phyloP scores from a whole-genome alignment of 2,329 filamentous ascomycete genomes.

The Hymenoscyphus linearis region DNA sequence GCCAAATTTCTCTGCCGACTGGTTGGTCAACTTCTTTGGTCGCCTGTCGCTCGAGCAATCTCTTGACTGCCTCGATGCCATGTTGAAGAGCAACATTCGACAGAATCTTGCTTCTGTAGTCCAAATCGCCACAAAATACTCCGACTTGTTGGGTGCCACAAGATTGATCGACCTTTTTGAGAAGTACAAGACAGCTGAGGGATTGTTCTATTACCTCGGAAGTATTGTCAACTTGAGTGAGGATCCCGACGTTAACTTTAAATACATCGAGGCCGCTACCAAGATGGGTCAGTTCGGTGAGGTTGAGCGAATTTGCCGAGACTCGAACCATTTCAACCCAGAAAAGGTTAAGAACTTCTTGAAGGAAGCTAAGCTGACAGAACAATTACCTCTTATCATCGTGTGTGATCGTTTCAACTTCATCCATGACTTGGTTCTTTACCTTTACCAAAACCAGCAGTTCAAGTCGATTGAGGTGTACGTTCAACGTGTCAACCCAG shows the following conservation, averaged over 20 bases:
- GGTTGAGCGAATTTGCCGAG: slow-evolving; percentile 94
- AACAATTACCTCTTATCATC: slow-evolving; percentile 94
- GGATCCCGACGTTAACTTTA: slow-evolving; percentile 94
- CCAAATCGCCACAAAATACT: slow-evolving; percentile 96
- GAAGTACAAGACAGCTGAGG: slow-evolving; percentile 95
- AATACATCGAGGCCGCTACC: slow-evolving; percentile 97
- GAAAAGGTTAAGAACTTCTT: slow-evolving; percentile 99
- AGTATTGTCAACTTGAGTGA: slow-evolving; percentile 97
- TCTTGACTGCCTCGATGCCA: slow-evolving; percentile 87
- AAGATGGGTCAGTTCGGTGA: slow-evolving; percentile 91
- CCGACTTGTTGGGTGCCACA: slow-evolving; percentile 83
- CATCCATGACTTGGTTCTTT: slow-evolving; percentile 91
- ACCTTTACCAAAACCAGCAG: slow-evolving; percentile 97
- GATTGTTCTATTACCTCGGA: slow-evolving; percentile 96
- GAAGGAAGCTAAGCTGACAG: slow-evolving; percentile 87
- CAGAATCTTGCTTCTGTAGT: slow-evolving; percentile 94
- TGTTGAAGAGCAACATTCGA: slow-evolving; percentile 94
- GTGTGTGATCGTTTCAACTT: slow-evolving; percentile 99
- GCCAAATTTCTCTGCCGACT: slow-evolving; percentile 84
- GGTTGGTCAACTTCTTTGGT: slow-evolving; percentile 88
- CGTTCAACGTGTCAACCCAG: slow-evolving; percentile 92
- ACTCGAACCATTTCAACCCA: slow-evolving; percentile 63
- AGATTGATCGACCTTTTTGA: slow-evolving; percentile 90
- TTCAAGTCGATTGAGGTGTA: slow-evolving; percentile 99
- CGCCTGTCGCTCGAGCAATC: slow-evolving; percentile 93